Evolutionary conservation across 441 rosid genomes (phyloP).

Genomic region (Biscutella laevigata): DNA sequence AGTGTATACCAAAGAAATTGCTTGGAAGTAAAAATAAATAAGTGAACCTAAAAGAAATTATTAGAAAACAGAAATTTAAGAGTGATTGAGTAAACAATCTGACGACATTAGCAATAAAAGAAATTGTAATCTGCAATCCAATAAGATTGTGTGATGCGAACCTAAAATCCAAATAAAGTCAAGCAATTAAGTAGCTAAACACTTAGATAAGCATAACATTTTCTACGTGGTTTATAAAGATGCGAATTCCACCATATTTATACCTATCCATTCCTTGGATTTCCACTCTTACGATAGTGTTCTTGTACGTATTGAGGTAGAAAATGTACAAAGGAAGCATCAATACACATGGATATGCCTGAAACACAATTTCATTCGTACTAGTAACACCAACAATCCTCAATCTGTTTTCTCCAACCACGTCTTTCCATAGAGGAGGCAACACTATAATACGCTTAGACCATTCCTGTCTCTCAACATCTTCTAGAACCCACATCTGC

Average conservation of each 20-base stretch:
- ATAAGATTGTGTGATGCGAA: too few relatives aligned
- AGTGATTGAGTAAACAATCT: too few relatives aligned
- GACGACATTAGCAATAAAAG: too few relatives aligned
- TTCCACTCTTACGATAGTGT: neutral
- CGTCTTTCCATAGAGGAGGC: neutral
- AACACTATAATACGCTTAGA: neutral
- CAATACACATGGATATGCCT: accelerated
- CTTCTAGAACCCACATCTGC: neutral
- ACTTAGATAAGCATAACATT: neutral
- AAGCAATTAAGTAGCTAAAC: too few relatives aligned
- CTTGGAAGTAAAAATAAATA: too few relatives aligned
- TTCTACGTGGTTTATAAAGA: neutral
- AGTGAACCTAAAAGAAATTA: too few relatives aligned
- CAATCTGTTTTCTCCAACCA: neutral
- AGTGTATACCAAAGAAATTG: too few relatives aligned
- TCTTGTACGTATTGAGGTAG: neutral
- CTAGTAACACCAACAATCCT: neutral
- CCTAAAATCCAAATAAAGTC: too few relatives aligned
- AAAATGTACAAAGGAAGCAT: neutral
- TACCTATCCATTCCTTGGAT: neutral
- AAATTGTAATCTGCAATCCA: too few relatives aligned
- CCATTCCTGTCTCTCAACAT: neutral
- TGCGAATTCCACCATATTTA: neutral
- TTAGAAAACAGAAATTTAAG: too few relatives aligned
- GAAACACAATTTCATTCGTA: neutral